Base-by-base conservation (phyloP, 768 basidiomycete species). In the Mycena rosella region DNA sequence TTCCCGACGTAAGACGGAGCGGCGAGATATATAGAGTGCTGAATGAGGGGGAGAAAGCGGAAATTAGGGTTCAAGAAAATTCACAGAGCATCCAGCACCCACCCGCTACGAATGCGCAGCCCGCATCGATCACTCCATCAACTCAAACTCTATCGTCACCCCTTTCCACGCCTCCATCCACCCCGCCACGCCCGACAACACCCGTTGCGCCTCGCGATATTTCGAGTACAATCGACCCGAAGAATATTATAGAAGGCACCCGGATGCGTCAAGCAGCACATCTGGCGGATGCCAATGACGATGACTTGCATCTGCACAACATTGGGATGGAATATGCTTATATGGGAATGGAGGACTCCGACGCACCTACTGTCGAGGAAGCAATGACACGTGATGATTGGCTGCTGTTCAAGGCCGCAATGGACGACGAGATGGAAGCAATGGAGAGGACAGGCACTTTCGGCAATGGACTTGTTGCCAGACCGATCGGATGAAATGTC, bases 11-110 rank as follows among this genome's bases (percentile, higher is more conserved):
- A n/a, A n/a, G n/a, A n/a, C n/a, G n/a, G n/a, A n/a, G n/a, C n/a
- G n/a, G n/a, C n/a, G n/a, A n/a, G n/a, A n/a, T n/a, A n/a, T n/a
- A n/a, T n/a, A n/a, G n/a, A n/a, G n/a, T n/a, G n/a, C n/a, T n/a
- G n/a, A n/a, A n/a, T n/a, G n/a, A n/a, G n/a, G n/a, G n/a, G 68
- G 68, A 65, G 63, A 65, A 45, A 27, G 62, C 30, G 49, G 36
- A 63, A 42, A 48, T 48, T 36, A 40, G 42, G 40, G 36, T 26
- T n/a, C 14, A 65, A 55, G 40, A 60, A 49, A 44, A 60, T 29
- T 27, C 38, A 30, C 3, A 64, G n/a, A 69, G 2, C 68, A 65
- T 69, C 34, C 68, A 65, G 68, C 63, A 65, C 58, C 30, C 63
- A 69, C 68, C 68, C 58, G n/a, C 42, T 30, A 22, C n/a, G 15